Base-by-base conservation (phyloP, 129 eudicot genomes). In the Solidago caesia region DNA sequence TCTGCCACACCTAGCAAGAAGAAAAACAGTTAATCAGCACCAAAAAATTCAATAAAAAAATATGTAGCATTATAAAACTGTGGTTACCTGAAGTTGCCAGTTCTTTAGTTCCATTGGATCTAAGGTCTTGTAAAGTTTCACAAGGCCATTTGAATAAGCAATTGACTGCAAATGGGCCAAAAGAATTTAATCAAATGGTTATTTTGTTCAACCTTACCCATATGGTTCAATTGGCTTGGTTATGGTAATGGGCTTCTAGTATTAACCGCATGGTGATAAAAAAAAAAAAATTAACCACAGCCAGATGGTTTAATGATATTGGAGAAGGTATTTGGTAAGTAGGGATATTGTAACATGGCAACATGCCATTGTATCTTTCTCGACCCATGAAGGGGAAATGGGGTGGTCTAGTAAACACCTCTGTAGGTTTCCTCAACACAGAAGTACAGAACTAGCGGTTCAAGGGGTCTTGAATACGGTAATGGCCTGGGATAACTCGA, bases 61-160 rank as follows among this genome's bases (percentile, higher is more conserved):
- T 68, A 72, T 47, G 46, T 15, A 71, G 57, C 61, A 67, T 33
- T 58, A n/a, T 57, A 68, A 67, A 62, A 64, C 39, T 56, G 55
- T 7, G 78, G 78, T 75, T 67, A 91, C 99, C 96, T 94, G 97
- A 87, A 88, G 97, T 75, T 94, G 99, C 99, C 99, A 95, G 58
- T 82, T 87, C 70, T 82, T 88, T 80, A 94, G 64, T 27, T 88
- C 96, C 83, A 90, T 75, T 58, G 89, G 81, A 85, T 93, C 88
- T 69, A 83, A 79, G 33, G 90, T 93, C 87, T 93, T 97, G 51
- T 84, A 86, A 11, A 90, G 88, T 82, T 88, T 88, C 49, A 88
- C 84, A 75, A 81, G 84, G 27, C 98, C 98, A 65, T 85, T 91
- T 27, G 98, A 86, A 81, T 85, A 88, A 48, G 98, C 97, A 73